These are phyloP conservation scores for Ottelia alismoides DNA, from an alignment of 106 monocot species.

Conservation along the genomic window DNA sequence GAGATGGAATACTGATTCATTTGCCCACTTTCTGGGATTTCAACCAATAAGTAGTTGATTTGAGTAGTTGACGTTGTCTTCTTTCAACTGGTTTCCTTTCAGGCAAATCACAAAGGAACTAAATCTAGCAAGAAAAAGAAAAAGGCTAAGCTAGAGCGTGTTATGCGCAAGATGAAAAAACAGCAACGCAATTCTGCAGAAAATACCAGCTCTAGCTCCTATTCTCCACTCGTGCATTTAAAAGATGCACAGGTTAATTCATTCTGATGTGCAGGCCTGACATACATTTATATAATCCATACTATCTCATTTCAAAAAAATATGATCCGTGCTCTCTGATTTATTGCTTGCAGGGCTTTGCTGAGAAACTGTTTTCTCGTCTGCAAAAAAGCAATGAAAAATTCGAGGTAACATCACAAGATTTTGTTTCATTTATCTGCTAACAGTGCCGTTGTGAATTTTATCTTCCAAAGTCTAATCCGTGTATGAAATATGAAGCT, in stretches of 20 bases:
- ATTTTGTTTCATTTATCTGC: no score
- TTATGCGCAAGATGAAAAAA: constrained; percentile 70
- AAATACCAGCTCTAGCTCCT: constrained; percentile 40
- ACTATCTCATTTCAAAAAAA: neutral
- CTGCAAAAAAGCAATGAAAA: constrained; percentile 80
- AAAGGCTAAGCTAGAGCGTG: constrained; percentile 93
- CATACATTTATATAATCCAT: neutral
- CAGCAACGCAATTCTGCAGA: constrained; percentile 58
- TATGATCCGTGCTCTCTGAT: no score
- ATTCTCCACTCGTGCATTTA: constrained; percentile 84
- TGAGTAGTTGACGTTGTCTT: no score
- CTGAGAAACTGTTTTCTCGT: constrained; percentile 82
- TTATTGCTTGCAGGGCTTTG: constrained; percentile 52
- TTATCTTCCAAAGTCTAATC: no score
- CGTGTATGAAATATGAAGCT: no score
- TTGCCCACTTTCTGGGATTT: no score
- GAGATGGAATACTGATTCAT: no score
- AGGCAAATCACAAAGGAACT: constrained; percentile 90
- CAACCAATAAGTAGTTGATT: no score
- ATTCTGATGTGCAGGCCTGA: neutral
- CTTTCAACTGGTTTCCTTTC: no score
- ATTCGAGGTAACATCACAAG: constrained; percentile 96
- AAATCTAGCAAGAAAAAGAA: constrained; percentile 94
- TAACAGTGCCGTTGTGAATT: no score
- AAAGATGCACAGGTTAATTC: constrained; percentile 80